A percentile compares a stretch with the other conserved stretches of the same genome.
Conservation (phyloP, 2,329 filamentous ascomycete genomes). For the Penicillium brasilianum region DNA sequence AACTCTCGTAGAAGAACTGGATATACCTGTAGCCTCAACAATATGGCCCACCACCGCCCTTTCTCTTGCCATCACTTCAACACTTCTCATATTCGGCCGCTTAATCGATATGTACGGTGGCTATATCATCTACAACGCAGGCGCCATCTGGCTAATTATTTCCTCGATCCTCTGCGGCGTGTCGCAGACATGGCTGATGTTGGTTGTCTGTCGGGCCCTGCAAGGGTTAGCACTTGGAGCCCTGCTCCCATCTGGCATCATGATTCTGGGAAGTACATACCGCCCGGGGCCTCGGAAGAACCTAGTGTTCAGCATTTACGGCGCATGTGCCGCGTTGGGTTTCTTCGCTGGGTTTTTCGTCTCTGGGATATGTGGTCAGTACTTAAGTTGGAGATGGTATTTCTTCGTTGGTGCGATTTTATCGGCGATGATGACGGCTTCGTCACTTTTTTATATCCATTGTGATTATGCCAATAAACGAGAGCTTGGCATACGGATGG, state of each 20-base stretch:
- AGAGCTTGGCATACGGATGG: slow-evolving; percentile 62
- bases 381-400: slow-evolving; percentile 67
- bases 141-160: slow-evolving; percentile 65
- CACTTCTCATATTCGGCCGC: slow-evolving; percentile 60
- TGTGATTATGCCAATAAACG: slow-evolving; percentile 43
- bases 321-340: slow-evolving; percentile 56
- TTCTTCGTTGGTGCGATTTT: slow-evolving; percentile 69
- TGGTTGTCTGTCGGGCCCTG: slow-evolving; percentile 74
- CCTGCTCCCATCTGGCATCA: slow-evolving; percentile 71
- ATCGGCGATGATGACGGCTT: slow-evolving; percentile 51
- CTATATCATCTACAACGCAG: slow-evolving; percentile 67
- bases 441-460: slow-evolving; percentile 57
- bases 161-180: slow-evolving; percentile 77
- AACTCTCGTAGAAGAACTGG: slow-evolving; percentile 63
- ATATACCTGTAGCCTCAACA: slow-evolving; percentile 68
- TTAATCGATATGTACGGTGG: slow-evolving; percentile 67
- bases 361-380: slow-evolving; percentile 63
- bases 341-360: slow-evolving; percentile 66
- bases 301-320: slow-evolving; percentile 66
- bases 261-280: slow-evolving; percentile 68
- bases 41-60: slow-evolving; percentile 61
- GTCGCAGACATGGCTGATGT: slow-evolving; percentile 68
- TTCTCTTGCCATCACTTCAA: slow-evolving; percentile 55
- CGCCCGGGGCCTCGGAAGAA: slow-evolving; percentile 73
- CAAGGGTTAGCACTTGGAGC: slow-evolving; percentile 76